Evolutionary conservation across 2,329 filamentous ascomycete genomes (phyloP).

Genomic region (Colletotrichum trifolii): DNA sequence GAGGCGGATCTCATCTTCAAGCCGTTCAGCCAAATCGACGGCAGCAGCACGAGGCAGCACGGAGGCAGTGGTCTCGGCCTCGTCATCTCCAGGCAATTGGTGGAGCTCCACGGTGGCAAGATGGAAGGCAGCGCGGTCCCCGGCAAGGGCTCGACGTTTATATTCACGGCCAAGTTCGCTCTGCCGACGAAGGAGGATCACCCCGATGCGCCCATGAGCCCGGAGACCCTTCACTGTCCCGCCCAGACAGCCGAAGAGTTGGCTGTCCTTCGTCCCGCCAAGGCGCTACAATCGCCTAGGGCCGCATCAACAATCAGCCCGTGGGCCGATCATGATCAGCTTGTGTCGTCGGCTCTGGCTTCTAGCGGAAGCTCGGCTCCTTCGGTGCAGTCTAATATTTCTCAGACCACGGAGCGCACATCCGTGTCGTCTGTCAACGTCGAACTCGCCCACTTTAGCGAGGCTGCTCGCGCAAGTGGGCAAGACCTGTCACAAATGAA

Average conservation of each 20-base stretch:
- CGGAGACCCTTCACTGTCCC: slow-evolving; percentile 48
- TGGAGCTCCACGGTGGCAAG: slow-evolving; percentile 93
- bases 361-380: slow-evolving; percentile 78
- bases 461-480: slow-evolving; percentile 73
- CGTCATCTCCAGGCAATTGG: slow-evolving; percentile 93
- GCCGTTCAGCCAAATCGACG: slow-evolving; percentile 96
- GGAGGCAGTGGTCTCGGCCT: slow-evolving; percentile 93
- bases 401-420: slow-evolving; percentile 71
- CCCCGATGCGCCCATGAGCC: slow-evolving; percentile 63
- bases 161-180: slow-evolving; percentile 76
- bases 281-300: slow-evolving; percentile 41
- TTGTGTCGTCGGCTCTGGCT: slow-evolving; percentile 57
- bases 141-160: slow-evolving; percentile 84
- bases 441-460: slow-evolving; percentile 68
- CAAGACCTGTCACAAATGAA: slow-evolving; percentile 73
- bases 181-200: slow-evolving; percentile 75
- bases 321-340: slow-evolving; percentile 50
- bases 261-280: slow-evolving; percentile 37
- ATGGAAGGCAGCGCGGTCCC: slow-evolving; percentile 88
- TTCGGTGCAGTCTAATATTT: slow-evolving; percentile 70
- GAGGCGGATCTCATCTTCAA: slow-evolving; percentile 96
- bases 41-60: slow-evolving; percentile 92
- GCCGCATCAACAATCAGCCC: slow-evolving; percentile 47
- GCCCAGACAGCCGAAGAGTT: slow-evolving; percentile 46
- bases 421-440: slow-evolving; percentile 76